Evolutionary conservation across 1,139 yeast genomes (phyloP).

Genomic region (Taphrina confusa): DNA sequence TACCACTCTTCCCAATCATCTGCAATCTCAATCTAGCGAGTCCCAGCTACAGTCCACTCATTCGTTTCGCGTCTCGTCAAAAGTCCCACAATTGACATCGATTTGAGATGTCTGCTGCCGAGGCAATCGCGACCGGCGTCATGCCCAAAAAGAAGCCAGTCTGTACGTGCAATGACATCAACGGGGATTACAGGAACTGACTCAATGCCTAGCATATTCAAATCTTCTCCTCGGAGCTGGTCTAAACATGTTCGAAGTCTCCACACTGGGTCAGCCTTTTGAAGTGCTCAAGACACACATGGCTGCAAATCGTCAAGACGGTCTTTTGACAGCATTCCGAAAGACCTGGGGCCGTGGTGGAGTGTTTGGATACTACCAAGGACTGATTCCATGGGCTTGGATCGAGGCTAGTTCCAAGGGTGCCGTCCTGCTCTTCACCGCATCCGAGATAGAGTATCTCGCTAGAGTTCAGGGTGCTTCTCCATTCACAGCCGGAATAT

Average conservation of each 20-base stretch:
- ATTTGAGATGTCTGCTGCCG: slow-evolving; percentile 18
- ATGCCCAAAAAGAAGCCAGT: slow-evolving; percentile 34
- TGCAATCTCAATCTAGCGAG: too few relatives aligned
- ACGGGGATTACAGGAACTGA: background rate
- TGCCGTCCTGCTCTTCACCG: slow-evolving; percentile 90
- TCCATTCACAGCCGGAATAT: slow-evolving; percentile 81
- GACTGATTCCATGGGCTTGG: slow-evolving; percentile 99
- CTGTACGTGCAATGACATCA: slow-evolving; percentile 20
- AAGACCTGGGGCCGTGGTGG: slow-evolving; percentile 95
- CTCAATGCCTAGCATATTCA: slow-evolving; percentile 22
- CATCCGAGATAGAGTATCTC: slow-evolving; percentile 86
- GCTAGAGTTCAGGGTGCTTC: slow-evolving; percentile 62
- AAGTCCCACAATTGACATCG: too few relatives aligned
- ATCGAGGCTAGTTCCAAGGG: slow-evolving; percentile 99
- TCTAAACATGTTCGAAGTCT: slow-evolving; percentile 85
- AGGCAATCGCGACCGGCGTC: slow-evolving; percentile 30
- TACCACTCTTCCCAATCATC: too few relatives aligned
- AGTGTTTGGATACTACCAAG: slow-evolving; percentile 86
- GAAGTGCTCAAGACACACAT: slow-evolving; percentile 93
- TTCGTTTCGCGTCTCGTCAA: too few relatives aligned
- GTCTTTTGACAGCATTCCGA: slow-evolving; percentile 66
- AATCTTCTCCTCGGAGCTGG: slow-evolving; percentile 94
- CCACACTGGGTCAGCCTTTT: slow-evolving; percentile 93
- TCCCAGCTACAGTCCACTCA: too few relatives aligned
- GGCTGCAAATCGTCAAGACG: slow-evolving; percentile 88